phyloP scores from a whole-genome alignment of 2,329 filamentous ascomycete genomes.

The Raffaelea deltoideospora region DNA sequence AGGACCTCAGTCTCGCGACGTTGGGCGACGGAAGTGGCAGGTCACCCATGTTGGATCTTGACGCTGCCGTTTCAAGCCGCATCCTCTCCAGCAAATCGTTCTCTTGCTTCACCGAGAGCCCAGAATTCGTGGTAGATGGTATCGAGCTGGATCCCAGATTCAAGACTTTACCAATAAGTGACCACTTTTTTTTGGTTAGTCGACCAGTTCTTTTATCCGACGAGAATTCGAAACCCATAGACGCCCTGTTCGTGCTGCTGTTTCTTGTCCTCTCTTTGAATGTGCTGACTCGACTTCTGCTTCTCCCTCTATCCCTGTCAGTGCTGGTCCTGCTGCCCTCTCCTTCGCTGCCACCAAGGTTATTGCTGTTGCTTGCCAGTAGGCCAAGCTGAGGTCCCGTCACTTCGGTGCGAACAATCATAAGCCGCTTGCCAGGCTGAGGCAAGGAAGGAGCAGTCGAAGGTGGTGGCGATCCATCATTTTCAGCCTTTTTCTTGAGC shows the following conservation, averaged over 20 bases:
- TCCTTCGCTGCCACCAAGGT: neutral
- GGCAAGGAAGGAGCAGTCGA: constrained; percentile 74
- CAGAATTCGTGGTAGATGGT: neutral
- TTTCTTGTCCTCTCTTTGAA: too few relatives aligned
- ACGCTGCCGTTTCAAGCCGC: constrained; percentile 33
- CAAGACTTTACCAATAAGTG: constrained; percentile 48
- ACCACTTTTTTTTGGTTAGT: constrained; percentile 50
- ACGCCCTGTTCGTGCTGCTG: neutral
- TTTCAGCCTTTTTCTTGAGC: constrained; percentile 52
- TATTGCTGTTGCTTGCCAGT: constrained; percentile 3
- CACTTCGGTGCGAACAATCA: constrained; percentile 73
- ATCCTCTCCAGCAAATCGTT: constrained; percentile 34
- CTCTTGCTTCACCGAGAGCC: too few relatives aligned
- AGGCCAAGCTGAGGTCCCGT: constrained; percentile 30
- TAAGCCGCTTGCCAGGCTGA: constrained; percentile 68
- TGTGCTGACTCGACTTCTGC: too few relatives aligned
- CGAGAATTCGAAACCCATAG: constrained; percentile 5
- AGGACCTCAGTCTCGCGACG: constrained; percentile 15
- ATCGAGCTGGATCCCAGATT: constrained; percentile 20
- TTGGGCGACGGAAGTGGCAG: constrained; percentile 22
- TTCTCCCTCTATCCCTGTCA: too few relatives aligned
- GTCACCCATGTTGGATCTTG: constrained; percentile 15
- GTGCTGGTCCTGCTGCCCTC: neutral
- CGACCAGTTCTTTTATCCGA: too few relatives aligned
- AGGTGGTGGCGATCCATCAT: constrained; percentile 36